phyloP scores from a whole-genome alignment of 2,329 filamentous ascomycete species.

The Sclerotinia spermophila region DNA sequence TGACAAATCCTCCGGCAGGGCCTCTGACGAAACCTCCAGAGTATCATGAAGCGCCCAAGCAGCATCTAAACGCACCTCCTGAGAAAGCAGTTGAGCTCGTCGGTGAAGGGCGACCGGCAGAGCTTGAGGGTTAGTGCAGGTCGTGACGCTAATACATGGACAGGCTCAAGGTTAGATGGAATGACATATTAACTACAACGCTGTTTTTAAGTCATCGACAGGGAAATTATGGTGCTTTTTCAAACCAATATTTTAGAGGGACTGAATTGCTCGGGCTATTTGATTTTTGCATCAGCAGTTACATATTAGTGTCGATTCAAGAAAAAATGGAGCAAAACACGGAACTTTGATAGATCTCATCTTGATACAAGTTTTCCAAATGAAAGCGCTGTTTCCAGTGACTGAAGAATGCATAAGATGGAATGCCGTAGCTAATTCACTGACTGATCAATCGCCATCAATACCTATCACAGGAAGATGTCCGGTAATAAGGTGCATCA shows the following conservation, averaged over 20 bases:
- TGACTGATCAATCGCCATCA: neutral
- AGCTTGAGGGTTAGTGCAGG: neutral
- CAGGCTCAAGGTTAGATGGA: neutral
- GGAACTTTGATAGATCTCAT: accelerated
- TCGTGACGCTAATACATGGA: neutral
- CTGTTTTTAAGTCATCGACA: neutral
- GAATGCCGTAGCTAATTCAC: neutral
- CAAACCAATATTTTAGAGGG: neutral
- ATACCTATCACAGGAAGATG: no score
- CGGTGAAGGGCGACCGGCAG: neutral
- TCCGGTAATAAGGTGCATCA: no score
- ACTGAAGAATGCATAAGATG: neutral
- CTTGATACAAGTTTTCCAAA: neutral
- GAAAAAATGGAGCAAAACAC: neutral
- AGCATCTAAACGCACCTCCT: neutral
- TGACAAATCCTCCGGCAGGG: neutral
- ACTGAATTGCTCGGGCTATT: neutral
- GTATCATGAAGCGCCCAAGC: neutral
- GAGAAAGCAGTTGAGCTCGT: neutral
- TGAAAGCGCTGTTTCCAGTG: neutral
- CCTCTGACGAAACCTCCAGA: neutral
- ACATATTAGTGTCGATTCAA: neutral
- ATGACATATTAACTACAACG: neutral
- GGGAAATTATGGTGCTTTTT: neutral
- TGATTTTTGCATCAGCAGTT: neutral